Evolutionary conservation across 1,284 basidiomycete species (phyloP).

Genomic region (Rhodofomes roseus): DNA sequence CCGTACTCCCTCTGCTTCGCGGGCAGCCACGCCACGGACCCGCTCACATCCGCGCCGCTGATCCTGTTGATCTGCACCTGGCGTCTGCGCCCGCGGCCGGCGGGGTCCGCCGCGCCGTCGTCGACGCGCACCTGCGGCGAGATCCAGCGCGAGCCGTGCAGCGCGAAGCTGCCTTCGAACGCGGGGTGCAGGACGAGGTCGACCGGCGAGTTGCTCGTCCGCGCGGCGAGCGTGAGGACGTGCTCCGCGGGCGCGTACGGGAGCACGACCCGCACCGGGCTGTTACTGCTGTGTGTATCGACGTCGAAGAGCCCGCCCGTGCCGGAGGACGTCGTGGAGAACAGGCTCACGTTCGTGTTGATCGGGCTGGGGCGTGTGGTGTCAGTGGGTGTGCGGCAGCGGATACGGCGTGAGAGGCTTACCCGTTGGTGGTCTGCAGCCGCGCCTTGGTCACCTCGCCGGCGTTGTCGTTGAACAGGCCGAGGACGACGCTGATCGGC

Average conservation of each 20-base stretch:
- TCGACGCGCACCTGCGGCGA: constrained; percentile 20
- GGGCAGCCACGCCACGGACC: constrained; percentile 13
- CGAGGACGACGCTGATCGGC: constrained; percentile 31
- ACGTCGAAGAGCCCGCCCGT: constrained; percentile 30
- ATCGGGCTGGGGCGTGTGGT: constrained; percentile 25
- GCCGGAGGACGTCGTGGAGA: constrained; percentile 21
- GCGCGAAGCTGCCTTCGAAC: constrained; percentile 40
- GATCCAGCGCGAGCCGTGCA: constrained; percentile 23
- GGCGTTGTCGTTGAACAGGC: constrained; percentile 27
- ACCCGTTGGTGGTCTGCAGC: constrained; percentile 37
- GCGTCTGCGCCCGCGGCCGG: constrained; percentile 34
- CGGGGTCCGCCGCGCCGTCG: constrained; percentile 33
- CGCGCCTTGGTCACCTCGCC: constrained; percentile 20
- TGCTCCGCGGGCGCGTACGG: constrained; percentile 35
- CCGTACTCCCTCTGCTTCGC: constrained; percentile 6
- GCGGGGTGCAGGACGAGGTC: constrained; percentile 32
- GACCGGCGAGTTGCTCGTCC: constrained; percentile 29
- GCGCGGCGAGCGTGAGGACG: constrained; percentile 28
- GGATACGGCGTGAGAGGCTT: constrained; percentile 8
- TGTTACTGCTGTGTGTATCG: constrained; percentile 17
- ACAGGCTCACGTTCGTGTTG: constrained; percentile 25
- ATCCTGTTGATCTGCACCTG: constrained; percentile 10
- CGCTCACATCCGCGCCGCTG: constrained; percentile 7
- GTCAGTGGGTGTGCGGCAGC: not conserved
- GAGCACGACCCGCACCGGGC: constrained; percentile 30